Percentiles rank a stretch among this genome's conserved stretches.
Conservation (phyloP, 352 stramenopile genomes). For the Globisporangium orthogonon region DNA sequence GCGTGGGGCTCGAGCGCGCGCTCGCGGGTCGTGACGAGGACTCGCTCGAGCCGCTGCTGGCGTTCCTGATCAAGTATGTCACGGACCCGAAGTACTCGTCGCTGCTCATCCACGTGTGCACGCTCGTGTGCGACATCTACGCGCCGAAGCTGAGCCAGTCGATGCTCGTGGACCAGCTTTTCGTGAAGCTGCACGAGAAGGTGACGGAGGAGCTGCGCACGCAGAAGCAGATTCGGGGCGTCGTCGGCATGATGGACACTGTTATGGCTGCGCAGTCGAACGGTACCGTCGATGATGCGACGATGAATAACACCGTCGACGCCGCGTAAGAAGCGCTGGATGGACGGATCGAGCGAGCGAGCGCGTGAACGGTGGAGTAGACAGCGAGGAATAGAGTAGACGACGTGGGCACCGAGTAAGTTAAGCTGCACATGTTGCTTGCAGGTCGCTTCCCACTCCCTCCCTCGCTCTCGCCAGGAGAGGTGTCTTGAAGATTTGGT, state of each 20-base stretch:
- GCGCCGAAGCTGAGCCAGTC: slow-evolving; percentile 87
- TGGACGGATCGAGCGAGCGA: slow-evolving; percentile 1
- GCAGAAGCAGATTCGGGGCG: slow-evolving; percentile 79
- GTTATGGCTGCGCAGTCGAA: slow-evolving; percentile 85
- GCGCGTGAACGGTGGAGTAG: neutral
- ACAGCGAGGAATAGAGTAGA: slow-evolving; percentile 16
- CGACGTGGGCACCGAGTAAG: no score
- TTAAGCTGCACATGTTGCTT: no score
- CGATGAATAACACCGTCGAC: slow-evolving; percentile 10
- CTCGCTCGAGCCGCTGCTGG: slow-evolving; percentile 91
- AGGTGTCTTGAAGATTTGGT: no score
- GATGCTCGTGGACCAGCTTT: slow-evolving; percentile 91
- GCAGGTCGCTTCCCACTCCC: no score
- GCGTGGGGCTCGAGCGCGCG: slow-evolving; percentile 87
- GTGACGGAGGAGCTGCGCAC: slow-evolving; percentile 79
- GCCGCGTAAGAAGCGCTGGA: no score
- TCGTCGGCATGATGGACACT: slow-evolving; percentile 88
- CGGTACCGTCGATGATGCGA: slow-evolving; percentile 27
- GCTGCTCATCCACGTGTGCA: slow-evolving; percentile 90
- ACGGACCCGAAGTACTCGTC: slow-evolving; percentile 91
- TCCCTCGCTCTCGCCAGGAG: no score
- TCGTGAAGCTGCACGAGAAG: slow-evolving; percentile 89
- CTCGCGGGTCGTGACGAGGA: slow-evolving; percentile 92
- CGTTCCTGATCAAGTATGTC: slow-evolving; percentile 94
- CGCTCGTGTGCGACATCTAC: slow-evolving; percentile 93